Base-by-base conservation (phyloP, 2,329 filamentous ascomycete genomes). In the Ascochyta clinopodiicola region DNA sequence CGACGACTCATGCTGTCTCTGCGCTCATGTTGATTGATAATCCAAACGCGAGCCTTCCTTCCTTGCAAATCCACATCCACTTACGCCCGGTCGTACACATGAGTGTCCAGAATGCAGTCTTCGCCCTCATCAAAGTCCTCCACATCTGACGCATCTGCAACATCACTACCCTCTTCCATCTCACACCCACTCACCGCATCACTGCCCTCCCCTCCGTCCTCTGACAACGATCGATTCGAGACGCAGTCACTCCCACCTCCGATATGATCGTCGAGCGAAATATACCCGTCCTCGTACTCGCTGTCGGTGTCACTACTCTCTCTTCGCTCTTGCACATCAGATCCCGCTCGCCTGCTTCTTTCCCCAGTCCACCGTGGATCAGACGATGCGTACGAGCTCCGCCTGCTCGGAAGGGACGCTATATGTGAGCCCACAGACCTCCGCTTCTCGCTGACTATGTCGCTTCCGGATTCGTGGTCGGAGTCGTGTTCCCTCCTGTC, bases 241-340 rank as follows among this genome's bases (percentile, higher is more conserved):
- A 22, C 36, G 13, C 45, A 55, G 22, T 49, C 51, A 37, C 51
- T 55, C 8, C 40, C 8, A 8, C 38, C 39, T 2, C 21, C 38
- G 6, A 56, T 56, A 7, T 56, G 46, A 3, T 45, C 52, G 8
- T 56, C 52, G 2, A 50, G 52, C 12, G 42, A 50, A 37, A 56
- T 56, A 17, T 56, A 56, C 6, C 45, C 52, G 19, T 36, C 46
- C 13, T 56, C 52, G 15, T 21, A 24, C 6, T 55, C 51, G 12
- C 51, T 55, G 2, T 24, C 42, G 38, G 46, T 50, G 3, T n/a
- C 31, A 12, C 29, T 45, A 10, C 32, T 47, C 25, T 6, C 15
- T 9, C 19, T 31, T 24, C 19, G 17, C 3, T 24, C 35, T 17
- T 39, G 32, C 5, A 39, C 15, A 19, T 25, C 35, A 32, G 17